Base-by-base conservation (phyloP, 208 protist genomes). In the Crithidia mellificae region DNA sequence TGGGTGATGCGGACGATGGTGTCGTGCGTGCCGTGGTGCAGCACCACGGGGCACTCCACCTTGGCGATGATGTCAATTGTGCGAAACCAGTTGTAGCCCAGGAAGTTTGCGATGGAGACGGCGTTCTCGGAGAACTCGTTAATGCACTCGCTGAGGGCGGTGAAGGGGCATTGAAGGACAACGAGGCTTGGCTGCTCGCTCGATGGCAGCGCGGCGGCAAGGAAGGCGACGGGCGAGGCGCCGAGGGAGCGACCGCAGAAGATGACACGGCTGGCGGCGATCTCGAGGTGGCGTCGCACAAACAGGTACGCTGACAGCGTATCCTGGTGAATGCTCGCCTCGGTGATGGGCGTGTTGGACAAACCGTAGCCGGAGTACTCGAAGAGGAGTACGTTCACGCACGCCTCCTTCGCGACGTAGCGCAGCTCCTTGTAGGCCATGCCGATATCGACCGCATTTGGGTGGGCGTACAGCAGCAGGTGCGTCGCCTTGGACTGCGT, bases 351-450 rank as follows among this genome's bases (percentile, higher is more conserved):
- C 22, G 63, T 77, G 32, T 67, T 63, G 0, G 75, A 75, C 41
- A 92, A 75, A n/a, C 90, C 90, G 66, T 95, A 95, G 43, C 90
- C 90, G 14, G 70, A 82, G 74, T 93, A 95, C 67, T 95, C 90
- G 46, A 91, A 88, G 15, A 85, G 53, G 12, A 95, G 65, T 14
- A 93, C 82, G 38, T 81, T 81, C 12, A 87, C 73, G 36, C 74
- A 78, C 17, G 81, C 76, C 27, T 83, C 70, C 53, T 83, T 72
- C 65, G 77, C 63, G 14, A 95, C 50, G 53, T 86, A 77, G 43
- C 77, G 83, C 49, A 93, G 65, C 68, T 91, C 83, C 36, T 82
- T 79, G 71, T 86, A 86, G 62, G 84, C 73, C 67, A 91, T 85
- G 8, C 80, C 90, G 70, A 93, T 90, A 63, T 95, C 90, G 2